Conservation (phyloP, 2,329 filamentous ascomycete genomes). For the Stenocarpella maydis region DNA sequence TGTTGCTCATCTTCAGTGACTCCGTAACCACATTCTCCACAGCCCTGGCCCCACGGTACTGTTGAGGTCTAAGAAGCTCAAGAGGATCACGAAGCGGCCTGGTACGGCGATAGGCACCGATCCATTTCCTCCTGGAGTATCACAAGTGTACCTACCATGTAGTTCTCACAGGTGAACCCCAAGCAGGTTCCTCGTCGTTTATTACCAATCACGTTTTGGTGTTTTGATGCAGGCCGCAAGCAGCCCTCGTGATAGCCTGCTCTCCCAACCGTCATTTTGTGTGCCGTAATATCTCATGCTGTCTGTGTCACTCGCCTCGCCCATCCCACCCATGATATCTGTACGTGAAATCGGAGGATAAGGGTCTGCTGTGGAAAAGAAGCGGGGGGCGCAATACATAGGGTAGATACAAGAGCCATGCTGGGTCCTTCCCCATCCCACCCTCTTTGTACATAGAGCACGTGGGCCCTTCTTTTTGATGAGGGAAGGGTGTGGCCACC, state of each 20-base stretch:
- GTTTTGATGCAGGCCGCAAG: background rate
- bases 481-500: conserved; percentile 11
- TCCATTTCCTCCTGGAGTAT: background rate
- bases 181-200: background rate
- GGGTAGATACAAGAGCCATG: background rate
- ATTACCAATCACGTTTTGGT: background rate
- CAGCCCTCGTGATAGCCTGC: background rate
- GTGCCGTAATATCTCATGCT: background rate
- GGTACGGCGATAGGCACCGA: background rate
- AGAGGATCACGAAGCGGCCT: background rate
- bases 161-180: background rate
- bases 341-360: conserved; percentile 11
- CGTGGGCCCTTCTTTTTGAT: conserved; percentile 2
- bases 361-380: background rate
- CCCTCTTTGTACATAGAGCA: background rate
- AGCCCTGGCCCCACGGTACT: background rate
- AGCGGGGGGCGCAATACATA: background rate
- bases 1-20: too few species aligned
- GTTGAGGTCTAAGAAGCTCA: background rate
- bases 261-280: background rate
- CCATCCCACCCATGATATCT: background rate
- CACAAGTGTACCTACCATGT: background rate
- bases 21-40: background rate
- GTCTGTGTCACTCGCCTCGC: background rate
- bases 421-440: conserved; percentile 9